phyloP scores from a whole-genome alignment of 768 basidiomycete genomes.

The Rhizopogon vesiculosus region DNA sequence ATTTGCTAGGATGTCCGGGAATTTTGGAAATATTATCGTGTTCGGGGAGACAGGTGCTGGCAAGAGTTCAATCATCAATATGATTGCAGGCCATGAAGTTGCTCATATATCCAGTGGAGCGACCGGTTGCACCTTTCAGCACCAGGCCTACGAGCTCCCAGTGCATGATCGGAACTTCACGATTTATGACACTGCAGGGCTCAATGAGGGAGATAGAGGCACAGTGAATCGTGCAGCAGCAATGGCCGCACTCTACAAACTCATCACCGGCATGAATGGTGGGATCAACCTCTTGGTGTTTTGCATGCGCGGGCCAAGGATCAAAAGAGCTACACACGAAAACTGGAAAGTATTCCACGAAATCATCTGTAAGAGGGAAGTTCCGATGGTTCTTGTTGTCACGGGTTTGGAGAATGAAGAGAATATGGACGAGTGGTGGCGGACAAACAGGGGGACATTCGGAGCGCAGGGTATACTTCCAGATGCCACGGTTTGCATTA shows the following conservation, averaged over 20 bases:
- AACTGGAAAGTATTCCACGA: slow-evolving; percentile 17
- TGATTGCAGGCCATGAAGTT: neutral
- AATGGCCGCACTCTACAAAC: too few relatives aligned
- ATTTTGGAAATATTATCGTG: too few relatives aligned
- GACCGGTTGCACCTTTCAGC: slow-evolving; percentile 23
- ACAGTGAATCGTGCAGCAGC: too few relatives aligned
- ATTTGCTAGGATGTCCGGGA: too few relatives aligned
- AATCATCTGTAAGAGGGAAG: slow-evolving; percentile 24
- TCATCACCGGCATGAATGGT: too few relatives aligned
- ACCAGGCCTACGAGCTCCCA: slow-evolving; percentile 8
- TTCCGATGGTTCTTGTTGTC: slow-evolving; percentile 27
- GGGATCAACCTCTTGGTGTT: too few relatives aligned
- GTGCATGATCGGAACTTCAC: slow-evolving; percentile 4
- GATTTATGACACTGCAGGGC: slow-evolving; percentile 14
- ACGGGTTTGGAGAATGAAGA: slow-evolving; percentile 28
- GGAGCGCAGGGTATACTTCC: too few relatives aligned
- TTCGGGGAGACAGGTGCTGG: slow-evolving; percentile 19
- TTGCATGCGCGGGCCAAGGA: too few relatives aligned
- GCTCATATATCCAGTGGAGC: slow-evolving; percentile 5
- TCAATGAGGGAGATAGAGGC: slow-evolving; percentile 2
- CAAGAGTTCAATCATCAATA: slow-evolving; percentile 2
- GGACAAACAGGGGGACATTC: slow-evolving; percentile 19
- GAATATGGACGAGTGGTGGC: slow-evolving; percentile 30
- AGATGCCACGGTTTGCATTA: slow-evolving; percentile 9
- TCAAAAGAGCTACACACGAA: too few relatives aligned